phyloP scores from a whole-genome alignment of 176 grass and related monocot species.

The sorghum (Sorghum bicolor) region DNA sequence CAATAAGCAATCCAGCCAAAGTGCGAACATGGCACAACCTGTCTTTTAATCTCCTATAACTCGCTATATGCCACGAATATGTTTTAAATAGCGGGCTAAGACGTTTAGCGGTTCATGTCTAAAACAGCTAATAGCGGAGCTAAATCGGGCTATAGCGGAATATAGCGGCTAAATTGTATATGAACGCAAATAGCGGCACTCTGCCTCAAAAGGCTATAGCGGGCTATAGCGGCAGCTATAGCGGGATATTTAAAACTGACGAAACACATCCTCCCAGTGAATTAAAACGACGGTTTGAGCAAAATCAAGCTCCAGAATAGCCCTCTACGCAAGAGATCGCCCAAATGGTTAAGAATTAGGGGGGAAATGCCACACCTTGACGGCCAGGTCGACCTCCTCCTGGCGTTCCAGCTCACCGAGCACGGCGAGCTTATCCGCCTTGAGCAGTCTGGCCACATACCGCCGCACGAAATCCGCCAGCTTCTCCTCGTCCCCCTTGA shows the following conservation, averaged over 20 bases:
- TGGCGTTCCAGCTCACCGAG: conserved; percentile 82
- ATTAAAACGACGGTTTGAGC: background rate
- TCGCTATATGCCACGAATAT: background rate
- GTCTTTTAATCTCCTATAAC: background rate
- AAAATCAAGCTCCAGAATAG: background rate
- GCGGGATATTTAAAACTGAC: too few species aligned
- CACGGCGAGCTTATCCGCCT: conserved; percentile 88
- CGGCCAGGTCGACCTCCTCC: conserved; percentile 73
- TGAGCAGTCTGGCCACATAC: conserved; percentile 74
- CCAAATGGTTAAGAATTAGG: background rate
- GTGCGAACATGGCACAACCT: background rate
- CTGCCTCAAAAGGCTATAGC: too few species aligned
- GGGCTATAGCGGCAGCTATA: too few species aligned
- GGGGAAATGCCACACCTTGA: conserved; percentile 48
- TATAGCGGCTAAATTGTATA: too few species aligned
- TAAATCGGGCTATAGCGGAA: too few species aligned
- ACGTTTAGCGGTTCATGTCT: too few species aligned
- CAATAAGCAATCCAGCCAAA: background rate
- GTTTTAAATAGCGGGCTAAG: too few species aligned
- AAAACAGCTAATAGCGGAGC: too few species aligned
- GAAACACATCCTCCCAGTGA: background rate
- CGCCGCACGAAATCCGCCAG: conserved; percentile 56
- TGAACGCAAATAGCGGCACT: too few species aligned
- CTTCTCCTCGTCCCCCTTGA: conserved; percentile 86
- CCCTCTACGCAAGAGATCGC: background rate